Evolutionary conservation across 805 yeast species (phyloP), one percentile per base, ranked within the genome.

Genomic region (Danielozyma ontarioensis): DNA sequence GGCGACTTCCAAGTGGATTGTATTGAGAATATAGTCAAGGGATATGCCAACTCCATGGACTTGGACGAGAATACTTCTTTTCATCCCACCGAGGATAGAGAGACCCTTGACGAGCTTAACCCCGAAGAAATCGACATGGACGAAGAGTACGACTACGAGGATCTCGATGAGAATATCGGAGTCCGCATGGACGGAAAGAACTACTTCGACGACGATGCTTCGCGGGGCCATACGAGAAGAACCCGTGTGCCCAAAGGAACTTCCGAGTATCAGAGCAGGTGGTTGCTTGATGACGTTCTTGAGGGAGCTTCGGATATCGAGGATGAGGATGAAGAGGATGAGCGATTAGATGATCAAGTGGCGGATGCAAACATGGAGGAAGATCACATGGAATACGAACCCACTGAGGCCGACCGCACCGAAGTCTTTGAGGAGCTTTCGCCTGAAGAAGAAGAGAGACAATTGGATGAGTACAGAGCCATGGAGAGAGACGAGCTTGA

Each of bases 1-100:
- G 99, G 98, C 13, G 97, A 93, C 57, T 88, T 77, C 63, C 87
- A 82, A 56, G 57, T 93, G 15, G 79, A 74, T 30, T 70, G 62
- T 31, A 75, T 93, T 35, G 88, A 82, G 47, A 76, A 64, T 44
- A 27, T 76, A 3, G 42, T 46, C 12, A 42, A 50, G 14, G n/a
- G n/a, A n/a, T n/a, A n/a, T n/a, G 46, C 36, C 29, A 39, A 36
- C 27, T 55, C 42, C 15, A 36, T 42, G 31, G 50, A 45, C 28
- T 33, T 50, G 39, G 51, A 55, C 37, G 44, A 48, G 39, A 27
- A 36, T n/a, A 57, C 50, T 11, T 40, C 40, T 40, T 41, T 42
- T 31, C 13, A 42, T 31, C 50, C 70, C 40, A 33, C 57, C 35
- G 74, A 62, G 27, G 50, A 62, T 14, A 78, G 72, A 46, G 87